These are phyloP conservation scores for Stereum hirsutum DNA, from an alignment of 1,284 basidiomycete genomes.

Conservation along the genomic window DNA sequence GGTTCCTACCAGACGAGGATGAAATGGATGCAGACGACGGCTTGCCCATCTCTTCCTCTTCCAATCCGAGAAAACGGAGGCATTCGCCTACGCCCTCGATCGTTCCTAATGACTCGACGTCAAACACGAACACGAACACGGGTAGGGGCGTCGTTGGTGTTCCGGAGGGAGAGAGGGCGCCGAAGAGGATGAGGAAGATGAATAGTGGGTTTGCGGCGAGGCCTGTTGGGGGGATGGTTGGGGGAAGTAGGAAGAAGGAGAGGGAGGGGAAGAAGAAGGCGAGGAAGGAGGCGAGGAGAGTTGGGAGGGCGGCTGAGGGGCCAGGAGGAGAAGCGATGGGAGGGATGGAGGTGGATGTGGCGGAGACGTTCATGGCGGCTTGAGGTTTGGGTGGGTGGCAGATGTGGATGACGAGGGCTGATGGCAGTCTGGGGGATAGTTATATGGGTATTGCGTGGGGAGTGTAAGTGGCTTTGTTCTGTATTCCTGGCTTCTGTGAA, in stretches of 20 bases:
- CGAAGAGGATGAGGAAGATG: slow-evolving; percentile 8
- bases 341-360: not conserved
- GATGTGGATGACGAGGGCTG: no score
- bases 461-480: no score
- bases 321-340: slow-evolving; percentile 1
- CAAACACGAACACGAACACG: not conserved
- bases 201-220: slow-evolving; percentile 1
- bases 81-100: not conserved
- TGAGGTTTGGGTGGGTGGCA: no score
- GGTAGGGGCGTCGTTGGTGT: no score
- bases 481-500: no score
- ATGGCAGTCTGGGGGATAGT: no score
- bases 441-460: no score
- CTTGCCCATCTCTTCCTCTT: not conserved
- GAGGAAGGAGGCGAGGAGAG: slow-evolving; percentile 1
- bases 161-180: not conserved
- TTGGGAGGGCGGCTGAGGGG: not conserved
- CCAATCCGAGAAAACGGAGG: slow-evolving; percentile 5
- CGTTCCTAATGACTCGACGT: no score
- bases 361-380: slow-evolving; percentile 1
- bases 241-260: not conserved
- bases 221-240: not conserved
- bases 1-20: not conserved
- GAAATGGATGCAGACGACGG: not conserved
- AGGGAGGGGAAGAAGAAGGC: slow-evolving; percentile 1